Conservation (phyloP, 306 rosid genomes). For the Mimosa bimucronata region DNA sequence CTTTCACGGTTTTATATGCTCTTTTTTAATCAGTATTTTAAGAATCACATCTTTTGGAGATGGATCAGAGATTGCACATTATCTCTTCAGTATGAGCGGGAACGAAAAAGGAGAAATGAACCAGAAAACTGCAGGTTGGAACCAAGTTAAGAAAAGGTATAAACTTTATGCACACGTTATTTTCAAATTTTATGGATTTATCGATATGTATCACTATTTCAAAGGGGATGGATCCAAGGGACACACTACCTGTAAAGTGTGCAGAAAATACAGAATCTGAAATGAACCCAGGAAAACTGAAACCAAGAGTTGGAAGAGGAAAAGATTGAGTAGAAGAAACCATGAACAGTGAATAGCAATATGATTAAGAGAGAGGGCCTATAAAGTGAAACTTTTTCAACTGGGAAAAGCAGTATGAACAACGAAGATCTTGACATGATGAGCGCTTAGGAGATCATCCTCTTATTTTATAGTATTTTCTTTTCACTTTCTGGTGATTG, state of each 20-base stretch:
- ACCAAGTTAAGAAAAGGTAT: neutral
- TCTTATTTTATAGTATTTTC: neutral
- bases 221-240: neutral
- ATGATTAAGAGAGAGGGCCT: neutral
- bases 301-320: constrained; percentile 9
- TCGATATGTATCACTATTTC: neutral
- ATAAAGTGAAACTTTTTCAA: constrained; percentile 34
- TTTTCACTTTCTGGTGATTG: constrained; percentile 47
- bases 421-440: constrained; percentile 36
- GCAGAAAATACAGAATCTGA: constrained; percentile 14
- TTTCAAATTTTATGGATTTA: neutral
- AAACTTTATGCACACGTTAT: neutral
- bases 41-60: neutral
- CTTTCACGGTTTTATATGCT: neutral
- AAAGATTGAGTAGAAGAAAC: neutral
- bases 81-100: neutral
- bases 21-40: neutral
- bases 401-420: constrained; percentile 31
- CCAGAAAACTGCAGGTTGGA: neutral
- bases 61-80: constrained; percentile 2
- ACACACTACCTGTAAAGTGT: neutral
- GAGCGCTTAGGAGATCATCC: constrained; percentile 28
- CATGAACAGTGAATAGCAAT: neutral
- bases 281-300: neutral
- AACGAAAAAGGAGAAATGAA: neutral